phyloP scores from a whole-genome alignment of 2,329 filamentous ascomycete species.

The Pseudohalonectria lignicola region DNA sequence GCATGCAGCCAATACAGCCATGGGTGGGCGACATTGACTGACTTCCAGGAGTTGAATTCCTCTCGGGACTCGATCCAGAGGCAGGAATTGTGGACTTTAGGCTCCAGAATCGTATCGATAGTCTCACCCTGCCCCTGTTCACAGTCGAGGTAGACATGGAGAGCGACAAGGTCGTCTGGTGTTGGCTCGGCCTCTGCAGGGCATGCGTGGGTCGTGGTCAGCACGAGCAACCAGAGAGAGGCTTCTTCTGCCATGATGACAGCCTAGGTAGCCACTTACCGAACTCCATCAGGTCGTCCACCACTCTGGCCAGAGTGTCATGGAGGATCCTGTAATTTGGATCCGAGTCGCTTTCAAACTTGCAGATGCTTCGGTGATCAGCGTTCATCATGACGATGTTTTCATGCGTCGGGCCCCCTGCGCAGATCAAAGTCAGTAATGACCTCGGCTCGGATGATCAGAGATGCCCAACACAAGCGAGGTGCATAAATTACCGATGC shows the following conservation, averaged over 20 bases:
- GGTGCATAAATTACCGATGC: neutral
- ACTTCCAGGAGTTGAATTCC: slow-evolving; percentile 7
- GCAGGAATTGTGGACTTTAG: slow-evolving; percentile 11
- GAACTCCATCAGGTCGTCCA: neutral
- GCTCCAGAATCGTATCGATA: slow-evolving; percentile 2
- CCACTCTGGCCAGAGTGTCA: slow-evolving; percentile 11
- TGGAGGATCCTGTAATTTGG: slow-evolving; percentile 20
- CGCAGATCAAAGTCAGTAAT: too few relatives aligned
- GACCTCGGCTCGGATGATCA: too few relatives aligned
- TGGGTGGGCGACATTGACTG: neutral
- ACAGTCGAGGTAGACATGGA: slow-evolving; percentile 1
- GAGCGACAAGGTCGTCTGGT: neutral
- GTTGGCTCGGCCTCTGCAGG: neutral
- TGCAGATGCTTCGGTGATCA: slow-evolving; percentile 23
- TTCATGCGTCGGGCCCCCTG: slow-evolving; percentile 1
- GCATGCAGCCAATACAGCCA: slow-evolving; percentile 1
- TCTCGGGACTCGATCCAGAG: slow-evolving; percentile 10
- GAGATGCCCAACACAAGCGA: too few relatives aligned
- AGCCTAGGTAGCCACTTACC: too few relatives aligned
- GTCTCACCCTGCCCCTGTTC: neutral
- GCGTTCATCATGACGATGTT: slow-evolving; percentile 13
- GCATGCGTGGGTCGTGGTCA: too few relatives aligned
- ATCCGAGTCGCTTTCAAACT: slow-evolving; percentile 17
- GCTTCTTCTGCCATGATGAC: too few relatives aligned
- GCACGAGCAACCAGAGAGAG: neutral